Base-by-base conservation (phyloP, 257 asterid genomes). In the Scutellaria barbata region DNA sequence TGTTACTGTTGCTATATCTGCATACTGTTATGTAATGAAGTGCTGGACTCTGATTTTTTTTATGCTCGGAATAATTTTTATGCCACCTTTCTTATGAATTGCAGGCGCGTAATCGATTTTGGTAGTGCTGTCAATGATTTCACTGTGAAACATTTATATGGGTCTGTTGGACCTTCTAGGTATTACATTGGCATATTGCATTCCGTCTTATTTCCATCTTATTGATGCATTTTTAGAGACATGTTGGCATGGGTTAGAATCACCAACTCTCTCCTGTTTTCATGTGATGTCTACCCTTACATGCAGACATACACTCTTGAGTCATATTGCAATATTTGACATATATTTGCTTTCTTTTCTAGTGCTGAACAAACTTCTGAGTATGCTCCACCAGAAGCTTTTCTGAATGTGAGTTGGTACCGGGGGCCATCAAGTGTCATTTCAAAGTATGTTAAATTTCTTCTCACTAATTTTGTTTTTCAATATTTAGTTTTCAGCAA, bases 91-190 rank as follows among this genome's bases (percentile, higher is more conserved):
- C 53, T 59, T 69, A 22, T 75, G 65, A 48, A 42, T 41, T 74
- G 56, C 87, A 94, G 99, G 96, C 99, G 96, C 77, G 84, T 94
- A 74, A 94, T 94, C 80, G 99, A 91, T 90, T 94, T 94, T 59
- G 99, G 98, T 22, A 94, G 99, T 69, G 95, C 96, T 67, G 82
- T 94, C 82, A 90, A 91, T 80, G 96, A 87, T 79, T 94, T 87
- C 81, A 91, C 99, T 3, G 71, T 89, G 85, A 92, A 89, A 83
- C 90, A 89, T 68, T 85, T 94, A 58, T 94, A 91, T 73, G 98
- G 98, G 17, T 84, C 96, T 63, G 69, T 73, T 55, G 99, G 99
- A 55, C 99, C 99, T 81, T 94, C 98, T 43, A 86, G 99, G 99
- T 94, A 91, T 75, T 68, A 30, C 71, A 50, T 81, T 48, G 67